Conservation (phyloP, 192 early-diverging fungal species). For the Podila minutissima region DNA sequence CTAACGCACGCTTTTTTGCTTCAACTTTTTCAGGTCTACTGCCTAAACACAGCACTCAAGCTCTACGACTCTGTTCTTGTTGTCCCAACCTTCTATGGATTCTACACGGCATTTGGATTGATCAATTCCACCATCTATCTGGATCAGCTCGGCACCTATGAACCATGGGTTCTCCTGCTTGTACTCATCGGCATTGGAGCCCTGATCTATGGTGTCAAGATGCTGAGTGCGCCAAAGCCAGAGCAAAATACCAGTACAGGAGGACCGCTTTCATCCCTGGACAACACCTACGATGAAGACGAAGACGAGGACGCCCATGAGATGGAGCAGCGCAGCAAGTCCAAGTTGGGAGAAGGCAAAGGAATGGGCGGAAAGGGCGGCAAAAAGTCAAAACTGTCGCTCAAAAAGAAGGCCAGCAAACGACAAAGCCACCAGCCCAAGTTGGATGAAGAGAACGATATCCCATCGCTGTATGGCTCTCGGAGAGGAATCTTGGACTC, state of each 20-base stretch:
- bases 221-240: constrained; percentile 58
- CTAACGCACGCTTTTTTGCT: no score
- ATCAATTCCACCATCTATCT: constrained; percentile 70
- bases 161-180: constrained; percentile 60
- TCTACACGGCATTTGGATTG: constrained; percentile 65
- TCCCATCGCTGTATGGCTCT: constrained; percentile 30
- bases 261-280: background rate
- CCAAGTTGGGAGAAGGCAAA: background rate
- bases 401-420: constrained; percentile 21
- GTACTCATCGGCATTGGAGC: constrained; percentile 61
- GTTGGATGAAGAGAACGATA: constrained; percentile 32
- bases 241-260: constrained; percentile 2
- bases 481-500: constrained; percentile 38
- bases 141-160: constrained; percentile 58
- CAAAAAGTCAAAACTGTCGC: constrained; percentile 12
- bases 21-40: constrained; percentile 58
- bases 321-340: constrained; percentile 10
- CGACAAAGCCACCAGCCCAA: constrained; percentile 15
- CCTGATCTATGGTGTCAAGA: constrained; percentile 64
- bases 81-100: constrained; percentile 68
- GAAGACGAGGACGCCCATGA: constrained; percentile 12
- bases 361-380: background rate
- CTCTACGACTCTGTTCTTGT: constrained; percentile 67
- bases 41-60: constrained; percentile 66
- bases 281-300: background rate